phyloP scores from a whole-genome alignment of 257 asterid genomes.

The Agastache rugosa region DNA sequence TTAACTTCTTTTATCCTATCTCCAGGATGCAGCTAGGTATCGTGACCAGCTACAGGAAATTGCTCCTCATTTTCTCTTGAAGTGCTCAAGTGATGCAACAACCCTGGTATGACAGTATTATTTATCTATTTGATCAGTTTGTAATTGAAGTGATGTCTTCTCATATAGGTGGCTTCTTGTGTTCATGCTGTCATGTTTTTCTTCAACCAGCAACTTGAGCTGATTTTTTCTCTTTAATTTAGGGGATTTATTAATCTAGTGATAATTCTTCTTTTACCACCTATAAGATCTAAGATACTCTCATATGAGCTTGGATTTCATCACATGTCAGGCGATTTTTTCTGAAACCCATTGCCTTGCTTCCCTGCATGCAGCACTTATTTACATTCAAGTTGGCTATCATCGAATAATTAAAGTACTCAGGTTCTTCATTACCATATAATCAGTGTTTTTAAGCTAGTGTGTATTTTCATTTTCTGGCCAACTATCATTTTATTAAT shows the following conservation, averaged over 20 bases:
- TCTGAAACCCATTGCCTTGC: slow-evolving; percentile 2
- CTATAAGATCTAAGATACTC: background rate
- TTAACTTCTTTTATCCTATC: background rate
- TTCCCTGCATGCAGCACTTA: slow-evolving; percentile 6
- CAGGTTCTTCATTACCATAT: background rate
- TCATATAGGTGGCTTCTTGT: background rate
- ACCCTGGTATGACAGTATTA: slow-evolving; percentile 63
- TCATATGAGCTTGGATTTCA: background rate
- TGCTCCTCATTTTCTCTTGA: slow-evolving; percentile 75
- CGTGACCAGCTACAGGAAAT: slow-evolving; percentile 75
- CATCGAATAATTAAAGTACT: background rate
- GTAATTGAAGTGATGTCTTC: background rate
- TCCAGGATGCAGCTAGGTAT: slow-evolving; percentile 72
- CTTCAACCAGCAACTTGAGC: slow-evolving; percentile 13
- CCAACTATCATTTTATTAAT: background rate
- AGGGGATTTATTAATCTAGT: background rate
- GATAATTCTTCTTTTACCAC: background rate
- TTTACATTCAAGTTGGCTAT: background rate
- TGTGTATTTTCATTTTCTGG: background rate
- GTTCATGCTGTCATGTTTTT: slow-evolving; percentile 17
- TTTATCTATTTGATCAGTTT: background rate
- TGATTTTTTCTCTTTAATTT: background rate
- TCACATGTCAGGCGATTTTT: background rate
- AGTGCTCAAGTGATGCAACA: slow-evolving; percentile 82
- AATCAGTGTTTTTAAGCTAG: background rate